A percentile compares a stretch with the other conserved stretches of the same genome.
These are phyloP conservation scores for Nicotiana benthamiana DNA, from an alignment of 257 asterid genomes.

Conservation along the genomic window DNA sequence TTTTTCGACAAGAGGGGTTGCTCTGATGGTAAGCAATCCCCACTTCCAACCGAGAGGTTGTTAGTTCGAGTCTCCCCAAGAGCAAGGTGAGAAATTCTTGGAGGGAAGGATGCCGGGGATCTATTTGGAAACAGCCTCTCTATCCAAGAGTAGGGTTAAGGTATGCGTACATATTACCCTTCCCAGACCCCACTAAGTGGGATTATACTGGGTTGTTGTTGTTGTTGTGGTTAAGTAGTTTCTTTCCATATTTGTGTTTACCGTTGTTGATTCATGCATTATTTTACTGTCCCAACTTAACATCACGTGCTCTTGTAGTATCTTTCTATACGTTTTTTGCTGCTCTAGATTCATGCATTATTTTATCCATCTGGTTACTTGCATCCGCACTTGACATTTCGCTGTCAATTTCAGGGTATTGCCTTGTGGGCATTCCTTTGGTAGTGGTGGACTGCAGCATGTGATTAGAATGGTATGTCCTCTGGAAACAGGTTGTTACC, in stretches of 20 bases:
- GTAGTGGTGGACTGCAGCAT: conserved; percentile 64
- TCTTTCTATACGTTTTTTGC: not conserved
- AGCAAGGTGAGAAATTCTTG: too few relatives aligned
- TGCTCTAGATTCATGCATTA: not conserved
- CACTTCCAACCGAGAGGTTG: too few relatives aligned
- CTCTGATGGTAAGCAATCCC: too few relatives aligned
- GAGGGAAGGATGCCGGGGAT: too few relatives aligned
- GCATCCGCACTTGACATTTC: conserved; percentile 6
- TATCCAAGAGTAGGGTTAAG: too few relatives aligned
- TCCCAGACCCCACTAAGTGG: too few relatives aligned
- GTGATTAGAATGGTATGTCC: conserved; percentile 55
- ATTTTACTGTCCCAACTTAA: not conserved
- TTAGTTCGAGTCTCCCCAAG: too few relatives aligned
- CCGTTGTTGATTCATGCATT: not conserved
- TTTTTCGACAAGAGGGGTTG: too few relatives aligned
- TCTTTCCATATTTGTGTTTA: not conserved
- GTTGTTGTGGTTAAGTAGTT: not conserved
- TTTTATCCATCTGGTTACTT: not conserved
- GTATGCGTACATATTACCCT: too few relatives aligned
- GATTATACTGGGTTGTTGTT: too few relatives aligned
- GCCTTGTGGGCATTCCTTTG: conserved; percentile 96
- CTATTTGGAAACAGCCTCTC: too few relatives aligned
- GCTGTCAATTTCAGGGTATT: conserved; percentile 54
- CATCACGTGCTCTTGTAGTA: not conserved
- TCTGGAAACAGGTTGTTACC: not conserved